These are phyloP conservation scores for Pseudocercospora eumusae DNA, from an alignment of 2,329 filamentous ascomycete genomes.

Conservation along the genomic window DNA sequence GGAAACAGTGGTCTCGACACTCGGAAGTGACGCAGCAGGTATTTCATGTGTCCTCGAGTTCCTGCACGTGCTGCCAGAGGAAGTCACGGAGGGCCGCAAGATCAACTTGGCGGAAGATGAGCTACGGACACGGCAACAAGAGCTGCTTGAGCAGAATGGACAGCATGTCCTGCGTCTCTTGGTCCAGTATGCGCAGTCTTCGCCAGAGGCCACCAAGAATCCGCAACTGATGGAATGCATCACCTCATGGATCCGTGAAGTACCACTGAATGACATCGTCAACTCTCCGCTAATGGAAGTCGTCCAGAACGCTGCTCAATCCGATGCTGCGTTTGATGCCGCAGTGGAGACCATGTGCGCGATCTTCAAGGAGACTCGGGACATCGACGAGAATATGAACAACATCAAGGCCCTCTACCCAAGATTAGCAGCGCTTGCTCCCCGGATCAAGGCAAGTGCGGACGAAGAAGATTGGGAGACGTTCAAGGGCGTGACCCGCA, in stretches of 20 bases:
- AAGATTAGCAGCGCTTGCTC: slow-evolving; percentile 71
- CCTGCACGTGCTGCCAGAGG: slow-evolving; percentile 92
- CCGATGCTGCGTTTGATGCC: slow-evolving; percentile 77
- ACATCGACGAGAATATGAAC: slow-evolving; percentile 85
- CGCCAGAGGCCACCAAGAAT: slow-evolving; percentile 82
- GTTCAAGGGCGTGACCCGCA: slow-evolving; percentile 83
- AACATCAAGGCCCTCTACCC: slow-evolving; percentile 83
- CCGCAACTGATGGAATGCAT: slow-evolving; percentile 92
- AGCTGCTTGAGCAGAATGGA: slow-evolving; percentile 88
- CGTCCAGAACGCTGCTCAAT: slow-evolving; percentile 73
- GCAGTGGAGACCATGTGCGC: slow-evolving; percentile 91
- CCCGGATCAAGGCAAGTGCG: slow-evolving; percentile 73
- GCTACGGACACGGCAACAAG: slow-evolving; percentile 77
- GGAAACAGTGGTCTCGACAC: slow-evolving; percentile 72
- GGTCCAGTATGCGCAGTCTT: slow-evolving; percentile 88
- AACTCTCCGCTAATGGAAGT: slow-evolving; percentile 81
- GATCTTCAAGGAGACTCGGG: slow-evolving; percentile 86
- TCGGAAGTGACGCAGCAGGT: slow-evolving; percentile 74
- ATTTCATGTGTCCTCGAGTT: slow-evolving; percentile 92
- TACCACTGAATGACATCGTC: slow-evolving; percentile 79
- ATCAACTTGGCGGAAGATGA: slow-evolving; percentile 99
- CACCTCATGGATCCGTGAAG: slow-evolving; percentile 93
- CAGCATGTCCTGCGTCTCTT: slow-evolving; percentile 82
- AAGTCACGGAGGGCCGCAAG: slow-evolving; percentile 98
- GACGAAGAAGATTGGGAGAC: slow-evolving; percentile 81